Evolutionary conservation across 1,139 yeast genomes (phyloP), one percentile per base, ranked within the genome.

Genomic region (Candida neerlandica): DNA sequence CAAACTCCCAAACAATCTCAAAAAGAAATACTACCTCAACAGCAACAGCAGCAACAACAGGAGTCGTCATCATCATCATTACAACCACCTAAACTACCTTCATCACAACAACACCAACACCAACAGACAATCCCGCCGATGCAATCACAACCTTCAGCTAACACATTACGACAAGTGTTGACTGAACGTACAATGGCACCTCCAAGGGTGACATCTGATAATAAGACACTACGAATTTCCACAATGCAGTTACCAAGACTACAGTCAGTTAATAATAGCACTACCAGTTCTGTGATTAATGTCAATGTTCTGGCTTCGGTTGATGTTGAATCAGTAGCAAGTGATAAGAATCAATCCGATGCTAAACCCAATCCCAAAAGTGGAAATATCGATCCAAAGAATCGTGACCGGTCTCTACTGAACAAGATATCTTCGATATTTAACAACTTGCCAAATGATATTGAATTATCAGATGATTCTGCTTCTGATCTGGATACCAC

Each of bases 401-500:
- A 35, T 14, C 44, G 44, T 16, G 47, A 43, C 11, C 47, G 44
- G 30, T 40, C 49, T 19, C 34, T 54, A 15, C 50, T 47, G 40
- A 51, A 46, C 18, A 56, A 64, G 51, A 73, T 73, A 11, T 65
- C 78, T 1, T 67, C 78, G 6, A 70, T 75, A 2, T 77, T 77
- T 58, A 77, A 71, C 51, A 77, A 77, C 45, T 59, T 77, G 12
- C 81, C 81, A 10, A 77, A 77, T 55, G 81, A 77, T 59, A 75
- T 77, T 47, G 81, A 76, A 52, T 58, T 77, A 7, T 74, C 80
- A 0, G 81, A 77, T 50, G 81, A 76, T 56, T 73, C 79, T 3
- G 80, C 77, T 5, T 72, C 78, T 2, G 80, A 75, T 46, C 58
- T 62, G 45, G 80, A 75, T 41, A 69, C 78, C 1, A 62, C 71